Evolutionary conservation across 352 stramenopile species (phyloP).

Genomic region (Pythium apleroticum): DNA sequence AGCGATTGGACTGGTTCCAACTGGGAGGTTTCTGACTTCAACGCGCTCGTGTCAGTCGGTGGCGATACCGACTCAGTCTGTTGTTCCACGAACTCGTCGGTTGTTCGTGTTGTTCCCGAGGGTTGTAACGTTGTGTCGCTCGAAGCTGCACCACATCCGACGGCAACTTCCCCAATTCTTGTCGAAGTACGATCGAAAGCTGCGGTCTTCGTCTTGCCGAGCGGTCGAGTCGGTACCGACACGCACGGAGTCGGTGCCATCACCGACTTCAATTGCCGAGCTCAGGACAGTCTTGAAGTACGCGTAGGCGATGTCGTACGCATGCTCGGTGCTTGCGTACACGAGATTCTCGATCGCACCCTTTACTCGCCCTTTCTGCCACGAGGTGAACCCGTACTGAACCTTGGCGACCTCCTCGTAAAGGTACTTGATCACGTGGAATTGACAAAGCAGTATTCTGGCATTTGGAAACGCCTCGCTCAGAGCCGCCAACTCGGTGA

Average conservation of each 20-base stretch:
- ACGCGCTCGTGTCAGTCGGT: too few species aligned
- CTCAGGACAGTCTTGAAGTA: not conserved
- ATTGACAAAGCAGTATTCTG: slow-evolving; percentile 22
- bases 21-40: too few species aligned
- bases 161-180: not conserved
- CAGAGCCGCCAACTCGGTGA: slow-evolving; percentile 25
- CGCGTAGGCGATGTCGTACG: not conserved
- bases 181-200: not conserved
- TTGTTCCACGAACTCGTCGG: too few species aligned
- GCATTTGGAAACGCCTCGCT: slow-evolving; percentile 5
- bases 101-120: not conserved
- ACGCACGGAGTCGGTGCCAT: not conserved
- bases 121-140: not conserved
- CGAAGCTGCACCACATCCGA: not conserved
- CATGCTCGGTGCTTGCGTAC: not conserved
- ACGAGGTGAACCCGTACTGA: not conserved
- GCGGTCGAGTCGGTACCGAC: too few species aligned
- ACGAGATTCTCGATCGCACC: not conserved
- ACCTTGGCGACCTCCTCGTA: slow-evolving; percentile 7
- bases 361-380: not conserved
- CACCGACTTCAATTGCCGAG: not conserved
- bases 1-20: too few species aligned
- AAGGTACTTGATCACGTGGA: slow-evolving; percentile 26
- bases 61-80: too few species aligned
- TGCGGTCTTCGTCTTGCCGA: not conserved